Conservation (phyloP, 345 rosid genomes). For the Brassica nigra region DNA sequence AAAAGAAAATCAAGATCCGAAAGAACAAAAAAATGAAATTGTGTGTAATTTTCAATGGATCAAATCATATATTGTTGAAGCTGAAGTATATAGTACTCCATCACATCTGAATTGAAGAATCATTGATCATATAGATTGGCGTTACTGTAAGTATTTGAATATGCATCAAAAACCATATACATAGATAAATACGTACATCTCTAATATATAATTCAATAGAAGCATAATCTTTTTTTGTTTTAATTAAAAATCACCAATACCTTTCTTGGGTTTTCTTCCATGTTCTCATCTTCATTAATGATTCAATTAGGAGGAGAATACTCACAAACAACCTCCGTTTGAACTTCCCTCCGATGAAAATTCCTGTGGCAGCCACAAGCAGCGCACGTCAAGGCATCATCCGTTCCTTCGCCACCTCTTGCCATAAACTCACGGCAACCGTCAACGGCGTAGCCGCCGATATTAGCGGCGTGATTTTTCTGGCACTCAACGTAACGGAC, state of each 20-base stretch:
- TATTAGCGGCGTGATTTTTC: constrained; percentile 72
- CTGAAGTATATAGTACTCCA: constrained; percentile 8
- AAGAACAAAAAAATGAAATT: background rate
- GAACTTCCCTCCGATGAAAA: constrained; percentile 68
- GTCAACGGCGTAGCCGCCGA: constrained; percentile 74
- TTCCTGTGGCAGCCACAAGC: constrained; percentile 81
- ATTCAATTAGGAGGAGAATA: constrained; percentile 51
- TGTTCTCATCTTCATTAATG: constrained; percentile 7
- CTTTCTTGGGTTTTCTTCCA: background rate
- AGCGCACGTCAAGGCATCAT: constrained; percentile 61
- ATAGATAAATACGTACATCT: constrained; percentile 7
- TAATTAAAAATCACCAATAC: background rate
- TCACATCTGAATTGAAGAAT: constrained; percentile 18
- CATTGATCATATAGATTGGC: constrained; percentile 22
- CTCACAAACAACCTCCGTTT: constrained; percentile 64
- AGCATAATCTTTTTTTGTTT: background rate
- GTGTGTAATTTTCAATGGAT: background rate
- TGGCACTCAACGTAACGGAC: constrained; percentile 77
- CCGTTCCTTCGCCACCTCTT: constrained; percentile 55
- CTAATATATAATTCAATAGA: constrained; percentile 11
- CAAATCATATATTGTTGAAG: background rate
- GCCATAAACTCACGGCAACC: constrained; percentile 92
- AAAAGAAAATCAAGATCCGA: constrained; percentile 2
- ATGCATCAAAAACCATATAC: constrained; percentile 23
- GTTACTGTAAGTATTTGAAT: constrained; percentile 31